phyloP scores from a whole-genome alignment of 371 early-diverging fungal species.

The Mortierella sp. region DNA sequence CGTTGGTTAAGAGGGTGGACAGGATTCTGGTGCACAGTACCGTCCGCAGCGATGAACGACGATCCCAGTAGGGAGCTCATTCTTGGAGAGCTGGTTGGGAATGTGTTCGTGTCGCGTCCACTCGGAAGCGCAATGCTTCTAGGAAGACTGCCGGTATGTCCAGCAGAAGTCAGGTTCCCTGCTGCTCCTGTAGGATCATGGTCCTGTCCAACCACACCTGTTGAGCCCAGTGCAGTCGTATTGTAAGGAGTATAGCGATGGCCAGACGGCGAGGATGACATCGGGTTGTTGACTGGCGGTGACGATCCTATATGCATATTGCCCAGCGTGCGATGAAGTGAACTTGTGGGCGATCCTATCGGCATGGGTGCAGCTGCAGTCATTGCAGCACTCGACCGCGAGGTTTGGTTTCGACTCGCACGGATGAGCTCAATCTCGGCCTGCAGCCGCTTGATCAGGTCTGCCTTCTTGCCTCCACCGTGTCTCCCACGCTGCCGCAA shows the following conservation, averaged over 20 bases:
- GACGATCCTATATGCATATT: conserved; percentile 50
- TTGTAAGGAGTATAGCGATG: conserved; percentile 35
- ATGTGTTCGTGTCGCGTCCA: conserved; percentile 6
- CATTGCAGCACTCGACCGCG: conserved; percentile 5
- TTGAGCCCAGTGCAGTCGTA: conserved; percentile 2
- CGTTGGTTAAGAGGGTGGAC: conserved; percentile 34
- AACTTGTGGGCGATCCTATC: conserved; percentile 19
- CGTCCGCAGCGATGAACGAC: conserved; percentile 34
- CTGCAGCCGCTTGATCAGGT: conserved; percentile 68
- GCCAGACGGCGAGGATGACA: conserved; percentile 28
- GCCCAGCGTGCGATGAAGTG: conserved; percentile 29
- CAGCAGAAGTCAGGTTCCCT: too few species aligned
- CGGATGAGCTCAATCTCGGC: conserved; percentile 63
- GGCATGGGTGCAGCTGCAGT: conserved; percentile 26
- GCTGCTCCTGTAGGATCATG: conserved; percentile 3
- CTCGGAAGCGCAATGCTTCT: conserved; percentile 10
- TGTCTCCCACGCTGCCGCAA: conserved; percentile 76
- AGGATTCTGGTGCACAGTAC: conserved; percentile 25
- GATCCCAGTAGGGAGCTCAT: conserved; percentile 50
- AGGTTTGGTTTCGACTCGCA: conserved; percentile 36
- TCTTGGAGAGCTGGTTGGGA: conserved; percentile 29
- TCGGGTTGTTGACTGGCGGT: conserved; percentile 21
- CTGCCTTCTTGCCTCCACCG: conserved; percentile 79
- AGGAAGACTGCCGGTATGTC: conserved; percentile 7
- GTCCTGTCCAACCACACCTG: neutral